These are phyloP conservation scores for Fusarium odoratissimum DNA, from an alignment of 2,329 filamentous ascomycete species.

Conservation along the genomic window DNA sequence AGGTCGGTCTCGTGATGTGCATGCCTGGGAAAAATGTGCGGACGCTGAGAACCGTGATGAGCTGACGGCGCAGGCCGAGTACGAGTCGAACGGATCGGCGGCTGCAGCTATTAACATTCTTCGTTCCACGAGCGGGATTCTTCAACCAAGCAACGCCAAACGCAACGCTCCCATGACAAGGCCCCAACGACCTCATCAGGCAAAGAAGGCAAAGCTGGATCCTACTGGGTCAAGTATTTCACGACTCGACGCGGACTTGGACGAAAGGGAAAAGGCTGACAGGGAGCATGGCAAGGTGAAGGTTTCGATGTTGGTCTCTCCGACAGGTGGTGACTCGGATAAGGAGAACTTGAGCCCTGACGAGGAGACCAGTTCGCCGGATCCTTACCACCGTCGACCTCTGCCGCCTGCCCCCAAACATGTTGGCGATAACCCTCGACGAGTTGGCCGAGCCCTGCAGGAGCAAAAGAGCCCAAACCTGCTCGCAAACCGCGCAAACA, in stretches of 20 bases:
- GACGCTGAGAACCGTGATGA: constrained; percentile 83
- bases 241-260: constrained; percentile 62
- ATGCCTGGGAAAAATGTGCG: constrained; percentile 92
- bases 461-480: constrained; percentile 52
- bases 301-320: constrained; percentile 53
- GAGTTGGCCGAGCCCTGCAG: constrained; percentile 55
- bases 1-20: constrained; percentile 85
- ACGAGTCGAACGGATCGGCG: constrained; percentile 82
- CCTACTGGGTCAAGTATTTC: constrained; percentile 72
- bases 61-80: constrained; percentile 82
- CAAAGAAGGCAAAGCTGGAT: constrained; percentile 72
- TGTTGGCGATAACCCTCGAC: constrained; percentile 52
- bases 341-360: constrained; percentile 89
- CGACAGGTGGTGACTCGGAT: constrained; percentile 75
- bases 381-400: constrained; percentile 48
- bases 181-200: constrained; percentile 48
- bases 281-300: constrained; percentile 52
- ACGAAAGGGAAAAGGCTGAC: constrained; percentile 44
- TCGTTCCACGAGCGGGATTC: constrained; percentile 70
- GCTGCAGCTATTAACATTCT: constrained; percentile 85
- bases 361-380: constrained; percentile 57
- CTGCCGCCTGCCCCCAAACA: constrained; percentile 50
- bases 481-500: constrained; percentile 54
- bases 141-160: constrained; percentile 71
- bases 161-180: constrained; percentile 66